Percentiles rank a stretch among this genome's conserved stretches.
phyloP scores from a whole-genome alignment of 495 filamentous ascomycete genomes.

The Aspergillus wentii region DNA sequence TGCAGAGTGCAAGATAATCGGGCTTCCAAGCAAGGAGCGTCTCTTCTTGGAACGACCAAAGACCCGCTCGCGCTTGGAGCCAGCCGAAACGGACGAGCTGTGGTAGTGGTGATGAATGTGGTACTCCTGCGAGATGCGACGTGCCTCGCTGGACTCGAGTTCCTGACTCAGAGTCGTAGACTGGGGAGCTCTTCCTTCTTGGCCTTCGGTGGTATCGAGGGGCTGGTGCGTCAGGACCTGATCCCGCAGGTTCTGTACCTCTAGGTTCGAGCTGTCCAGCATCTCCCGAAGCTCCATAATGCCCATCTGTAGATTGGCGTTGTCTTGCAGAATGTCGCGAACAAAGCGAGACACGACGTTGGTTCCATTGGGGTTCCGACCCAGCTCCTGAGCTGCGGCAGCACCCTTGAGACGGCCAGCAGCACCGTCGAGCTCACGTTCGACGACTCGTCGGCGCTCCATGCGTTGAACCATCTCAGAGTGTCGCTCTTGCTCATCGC shows the following conservation, averaged over 20 bases:
- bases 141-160: slow-evolving; percentile 50
- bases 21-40: slow-evolving; percentile 50
- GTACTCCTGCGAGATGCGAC: slow-evolving; percentile 61
- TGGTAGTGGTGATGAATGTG: slow-evolving; percentile 95
- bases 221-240: slow-evolving; percentile 80
- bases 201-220: slow-evolving; percentile 34
- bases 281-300: slow-evolving; percentile 88
- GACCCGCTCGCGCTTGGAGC: no score
- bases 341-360: slow-evolving; percentile 88
- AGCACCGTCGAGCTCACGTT: slow-evolving; percentile 70
- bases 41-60: slow-evolving; percentile 65
- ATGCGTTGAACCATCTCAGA: slow-evolving; percentile 74
- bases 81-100: no score
- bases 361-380: slow-evolving; percentile 47
- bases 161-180: slow-evolving; percentile 62
- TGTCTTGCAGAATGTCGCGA: slow-evolving; percentile 91
- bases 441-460: slow-evolving; percentile 68
- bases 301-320: slow-evolving; percentile 84
- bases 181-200: slow-evolving; percentile 14
- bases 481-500: slow-evolving; percentile 77
- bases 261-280: slow-evolving; percentile 88
- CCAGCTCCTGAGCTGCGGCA: slow-evolving; percentile 58
- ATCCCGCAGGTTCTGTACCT: slow-evolving; percentile 80
- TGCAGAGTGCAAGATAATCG: slow-evolving; percentile 57
- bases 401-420: slow-evolving; percentile 75